These are phyloP conservation scores for Naganishia cerealis DNA, from an alignment of 1,284 basidiomycete genomes.

Conservation along the genomic window DNA sequence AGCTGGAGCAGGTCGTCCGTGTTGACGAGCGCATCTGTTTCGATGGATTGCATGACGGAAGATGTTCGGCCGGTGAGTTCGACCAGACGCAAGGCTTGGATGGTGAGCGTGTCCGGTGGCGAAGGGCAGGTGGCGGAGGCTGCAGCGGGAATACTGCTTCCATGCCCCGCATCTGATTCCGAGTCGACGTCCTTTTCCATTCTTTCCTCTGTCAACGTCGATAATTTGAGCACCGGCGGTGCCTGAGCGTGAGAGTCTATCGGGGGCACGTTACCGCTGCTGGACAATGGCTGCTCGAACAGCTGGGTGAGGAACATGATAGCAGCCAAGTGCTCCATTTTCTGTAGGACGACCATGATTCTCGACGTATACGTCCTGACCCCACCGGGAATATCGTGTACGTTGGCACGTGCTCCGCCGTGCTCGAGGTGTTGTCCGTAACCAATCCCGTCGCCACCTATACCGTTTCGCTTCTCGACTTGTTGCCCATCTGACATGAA, in stretches of 20 bases:
- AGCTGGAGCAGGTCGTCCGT: slow-evolving; percentile 78
- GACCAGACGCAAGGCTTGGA: slow-evolving; percentile 71
- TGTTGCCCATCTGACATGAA: background rate
- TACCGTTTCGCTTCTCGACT: slow-evolving; percentile 1
- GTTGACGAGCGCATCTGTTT: slow-evolving; percentile 65
- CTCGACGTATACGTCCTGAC: slow-evolving; percentile 42
- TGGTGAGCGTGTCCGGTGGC: background rate
- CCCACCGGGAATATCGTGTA: slow-evolving; percentile 37
- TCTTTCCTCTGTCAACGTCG: slow-evolving; percentile 15
- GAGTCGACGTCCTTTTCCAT: slow-evolving; percentile 27
- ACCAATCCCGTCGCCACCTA: background rate
- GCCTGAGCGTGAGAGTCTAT: slow-evolving; percentile 14
- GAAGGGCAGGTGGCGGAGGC: slow-evolving; percentile 5
- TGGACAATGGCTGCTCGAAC: slow-evolving; percentile 46
- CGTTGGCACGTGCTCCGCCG: background rate
- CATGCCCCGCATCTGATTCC: slow-evolving; percentile 67
- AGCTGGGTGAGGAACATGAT: slow-evolving; percentile 60
- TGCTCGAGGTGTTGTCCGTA: background rate
- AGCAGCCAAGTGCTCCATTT: slow-evolving; percentile 74
- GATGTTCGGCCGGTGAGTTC: slow-evolving; percentile 84
- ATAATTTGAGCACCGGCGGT: slow-evolving; percentile 8
- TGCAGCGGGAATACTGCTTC: slow-evolving; percentile 48
- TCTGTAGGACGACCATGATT: slow-evolving; percentile 84
- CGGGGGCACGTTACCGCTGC: slow-evolving; percentile 5
- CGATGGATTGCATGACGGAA: slow-evolving; percentile 76